Conservation (phyloP, 1,139 yeast species). For the Diutina pseudorugosa region DNA sequence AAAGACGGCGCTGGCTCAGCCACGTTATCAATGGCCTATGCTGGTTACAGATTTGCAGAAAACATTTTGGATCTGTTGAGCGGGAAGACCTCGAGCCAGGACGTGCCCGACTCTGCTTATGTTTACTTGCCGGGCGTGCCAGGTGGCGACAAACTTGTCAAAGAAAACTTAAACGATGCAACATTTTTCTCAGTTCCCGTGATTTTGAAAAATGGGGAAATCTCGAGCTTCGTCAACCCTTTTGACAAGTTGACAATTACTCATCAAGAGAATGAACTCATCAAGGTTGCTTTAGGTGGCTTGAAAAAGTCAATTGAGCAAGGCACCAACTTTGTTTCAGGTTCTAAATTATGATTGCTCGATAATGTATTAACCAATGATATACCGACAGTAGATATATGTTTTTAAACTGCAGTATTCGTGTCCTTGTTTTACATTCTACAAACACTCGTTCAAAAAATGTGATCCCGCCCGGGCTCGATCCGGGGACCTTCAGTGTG, state of each 20-base stretch:
- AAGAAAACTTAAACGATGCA: conserved; percentile 22
- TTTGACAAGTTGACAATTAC: conserved; percentile 23
- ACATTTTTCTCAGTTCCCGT: conserved; percentile 59
- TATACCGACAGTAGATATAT: neutral
- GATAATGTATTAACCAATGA: neutral
- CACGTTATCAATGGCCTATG: conserved; percentile 67
- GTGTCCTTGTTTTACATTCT: too few relatives aligned
- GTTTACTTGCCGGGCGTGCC: conserved; percentile 46
- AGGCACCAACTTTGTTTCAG: conserved; percentile 47
- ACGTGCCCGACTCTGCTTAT: conserved; percentile 45
- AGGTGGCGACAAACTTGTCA: conserved; percentile 34
- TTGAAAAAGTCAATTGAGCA: conserved; percentile 45
- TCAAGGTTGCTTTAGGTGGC: conserved; percentile 41
- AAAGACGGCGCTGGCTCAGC: conserved; percentile 72
- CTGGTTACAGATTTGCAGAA: conserved; percentile 59
- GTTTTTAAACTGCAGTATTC: too few relatives aligned
- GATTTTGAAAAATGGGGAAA: conserved; percentile 37
- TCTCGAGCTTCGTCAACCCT: conserved; percentile 31
- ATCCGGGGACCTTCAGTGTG: conserved; percentile 4
- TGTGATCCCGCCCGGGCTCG: conserved; percentile 2
- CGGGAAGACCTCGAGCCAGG: conserved; percentile 15
- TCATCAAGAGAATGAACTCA: conserved; percentile 31
- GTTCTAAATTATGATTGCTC: conserved; percentile 25
- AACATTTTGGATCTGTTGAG: conserved; percentile 31
- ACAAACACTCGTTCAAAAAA: too few relatives aligned